Conservation (phyloP, 441 rosid species). For the Populus hybrid region DNA sequence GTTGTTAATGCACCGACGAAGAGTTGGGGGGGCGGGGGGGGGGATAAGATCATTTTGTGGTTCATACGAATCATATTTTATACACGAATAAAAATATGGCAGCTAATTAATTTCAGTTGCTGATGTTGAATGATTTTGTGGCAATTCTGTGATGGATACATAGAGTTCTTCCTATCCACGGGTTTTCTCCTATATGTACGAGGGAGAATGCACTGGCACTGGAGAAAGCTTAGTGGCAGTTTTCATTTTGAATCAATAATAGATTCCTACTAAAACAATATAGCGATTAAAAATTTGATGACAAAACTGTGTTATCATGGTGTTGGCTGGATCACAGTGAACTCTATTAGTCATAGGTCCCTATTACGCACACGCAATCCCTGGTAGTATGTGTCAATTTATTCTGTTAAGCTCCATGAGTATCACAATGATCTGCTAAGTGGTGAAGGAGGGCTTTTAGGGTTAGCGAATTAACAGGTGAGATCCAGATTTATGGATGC, state of each 20-base stretch:
- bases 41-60: background rate
- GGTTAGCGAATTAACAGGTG: background rate
- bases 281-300: background rate
- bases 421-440: background rate
- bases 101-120: background rate
- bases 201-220: background rate
- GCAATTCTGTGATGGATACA: background rate
- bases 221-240: background rate
- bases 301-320: background rate
- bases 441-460: background rate
- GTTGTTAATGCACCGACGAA: background rate
- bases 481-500: background rate
- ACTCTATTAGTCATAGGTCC: background rate
- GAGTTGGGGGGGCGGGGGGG: background rate
- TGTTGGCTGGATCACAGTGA: background rate
- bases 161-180: background rate
- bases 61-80: background rate
- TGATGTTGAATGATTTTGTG: background rate
- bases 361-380: background rate
- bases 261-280: background rate
- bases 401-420: background rate
- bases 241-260: no score
- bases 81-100: background rate
- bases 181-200: background rate
- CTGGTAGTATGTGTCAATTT: background rate